phyloP scores from a whole-genome alignment of 257 asterid species.

The Misopates orontium region DNA sequence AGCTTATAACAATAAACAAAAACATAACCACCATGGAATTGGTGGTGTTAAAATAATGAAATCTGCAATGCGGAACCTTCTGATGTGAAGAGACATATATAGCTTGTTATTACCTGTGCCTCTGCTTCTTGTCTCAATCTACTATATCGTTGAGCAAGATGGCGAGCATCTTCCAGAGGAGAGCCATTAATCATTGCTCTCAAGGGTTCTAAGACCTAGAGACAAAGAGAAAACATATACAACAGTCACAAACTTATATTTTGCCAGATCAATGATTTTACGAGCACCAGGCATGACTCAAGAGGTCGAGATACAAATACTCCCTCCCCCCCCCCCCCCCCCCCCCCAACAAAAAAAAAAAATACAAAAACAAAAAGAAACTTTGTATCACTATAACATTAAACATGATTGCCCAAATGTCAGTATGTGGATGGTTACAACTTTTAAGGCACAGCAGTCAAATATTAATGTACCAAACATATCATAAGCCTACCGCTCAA shows the following conservation, averaged over 20 bases:
- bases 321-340: not conserved
- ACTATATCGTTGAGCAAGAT: slow-evolving; percentile 97
- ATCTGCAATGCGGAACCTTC: slow-evolving; percentile 8
- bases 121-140: slow-evolving; percentile 98
- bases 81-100: slow-evolving; percentile 8
- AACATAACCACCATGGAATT: slow-evolving; percentile 24
- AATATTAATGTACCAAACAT: slow-evolving; percentile 1
- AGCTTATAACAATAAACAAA: not conserved
- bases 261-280: not conserved
- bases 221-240: slow-evolving; percentile 14
- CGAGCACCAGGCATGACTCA: slow-evolving; percentile 13
- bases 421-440: slow-evolving; percentile 1
- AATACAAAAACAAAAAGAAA: no score
- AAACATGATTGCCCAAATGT: not conserved
- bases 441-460: not conserved
- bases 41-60: slow-evolving; percentile 15
- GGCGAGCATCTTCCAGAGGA: slow-evolving; percentile 98
- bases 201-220: slow-evolving; percentile 91
- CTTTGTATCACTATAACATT: no score
- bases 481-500: slow-evolving; percentile 17
- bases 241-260: slow-evolving; percentile 1
- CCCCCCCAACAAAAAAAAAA: no score
- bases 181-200: slow-evolving; percentile 80
- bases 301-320: not conserved
- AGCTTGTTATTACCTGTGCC: slow-evolving; percentile 60